Evolutionary conservation across 176 grass and related monocot genomes (phyloP).

Genomic region (Juncus effusus): DNA sequence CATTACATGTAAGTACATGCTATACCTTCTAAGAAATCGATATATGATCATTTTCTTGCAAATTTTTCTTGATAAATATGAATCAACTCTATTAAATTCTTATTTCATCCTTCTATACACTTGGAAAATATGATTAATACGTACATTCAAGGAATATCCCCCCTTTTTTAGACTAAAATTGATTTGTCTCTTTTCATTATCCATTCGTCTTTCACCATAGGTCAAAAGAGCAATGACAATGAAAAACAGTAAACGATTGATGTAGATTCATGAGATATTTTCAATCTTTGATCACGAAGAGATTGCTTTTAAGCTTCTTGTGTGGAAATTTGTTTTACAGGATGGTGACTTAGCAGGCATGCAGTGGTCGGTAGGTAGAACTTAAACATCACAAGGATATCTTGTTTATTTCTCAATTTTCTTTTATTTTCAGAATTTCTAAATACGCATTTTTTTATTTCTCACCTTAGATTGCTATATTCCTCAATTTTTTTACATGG

Average conservation of each 20-base stretch:
- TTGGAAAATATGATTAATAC: too few species aligned
- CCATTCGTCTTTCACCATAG: not conserved
- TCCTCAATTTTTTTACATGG: too few species aligned
- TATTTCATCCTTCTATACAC: too few species aligned
- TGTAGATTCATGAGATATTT: conserved; percentile 40
- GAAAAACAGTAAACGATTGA: conserved; percentile 33
- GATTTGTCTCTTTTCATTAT: not conserved
- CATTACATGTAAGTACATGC: too few species aligned
- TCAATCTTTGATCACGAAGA: conserved; percentile 61
- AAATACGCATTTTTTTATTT: too few species aligned
- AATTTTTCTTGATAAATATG: too few species aligned
- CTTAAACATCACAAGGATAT: conserved; percentile 29
- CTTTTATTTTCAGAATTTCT: too few species aligned
- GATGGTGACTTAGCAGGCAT: conserved; percentile 35
- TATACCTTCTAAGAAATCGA: not conserved
- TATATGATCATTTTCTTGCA: not conserved
- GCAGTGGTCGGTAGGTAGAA: conserved; percentile 55
- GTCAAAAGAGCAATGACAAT: conserved; percentile 6
- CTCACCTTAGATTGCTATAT: too few species aligned
- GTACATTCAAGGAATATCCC: too few species aligned
- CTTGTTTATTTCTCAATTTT: not conserved
- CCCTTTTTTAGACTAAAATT: not conserved
- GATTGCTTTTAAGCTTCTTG: conserved; percentile 59
- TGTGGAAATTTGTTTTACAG: conserved; percentile 46
- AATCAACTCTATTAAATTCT: too few species aligned